Base-by-base conservation (phyloP, 1,139 yeast species). In the Pneumocystis wakefieldiae region DNA sequence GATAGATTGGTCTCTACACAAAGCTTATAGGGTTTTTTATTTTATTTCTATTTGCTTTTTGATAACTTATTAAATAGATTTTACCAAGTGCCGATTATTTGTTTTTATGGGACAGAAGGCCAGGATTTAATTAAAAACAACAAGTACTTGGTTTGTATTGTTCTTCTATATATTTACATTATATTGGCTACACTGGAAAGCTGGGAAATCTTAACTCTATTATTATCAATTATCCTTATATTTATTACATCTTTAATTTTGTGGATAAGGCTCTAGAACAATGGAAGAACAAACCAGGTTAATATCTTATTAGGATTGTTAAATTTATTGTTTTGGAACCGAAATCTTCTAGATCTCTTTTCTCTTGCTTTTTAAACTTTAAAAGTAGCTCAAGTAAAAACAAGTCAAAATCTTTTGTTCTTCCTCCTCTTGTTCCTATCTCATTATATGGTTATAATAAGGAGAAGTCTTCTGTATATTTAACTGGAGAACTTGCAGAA, bases 401-500 rank as follows among this genome's bases (percentile, higher is more conserved):
- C 28, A 48, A 48, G 4, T 48, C 55, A 48, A 48, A 7, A 24
- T 24, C 55, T 24, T 12, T 48, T 19, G n/a, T 48, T 48, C 55
- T 24, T 24, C 32, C 32, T 8, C 32, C 55, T 24, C 55, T 48
- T 48, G 55, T 48, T 48, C 32, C 55, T 14, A 19, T 48, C 12
- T 48, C 55, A 24, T 15, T 48, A 3, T 48, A 12, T 48, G 55
- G 55, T 10, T 48, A 48, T 48, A 48, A 48, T 24, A 48, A 48
- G 28, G 55, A 48, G 32, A 48, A 48, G 12, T 48, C n/a, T 32
- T n/a, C 82, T 67, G 77, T 80, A 67, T 74, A 91, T 12, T 70
- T 92, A 66, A 78, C 79, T 24, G 68, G 71, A 0, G 86, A 82
- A 60, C 75, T 91, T 69, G 92, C 94, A 0, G 85, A 81, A 65